Conservation (phyloP, 257 asterid genomes). For the Salvia rosmarinus region DNA sequence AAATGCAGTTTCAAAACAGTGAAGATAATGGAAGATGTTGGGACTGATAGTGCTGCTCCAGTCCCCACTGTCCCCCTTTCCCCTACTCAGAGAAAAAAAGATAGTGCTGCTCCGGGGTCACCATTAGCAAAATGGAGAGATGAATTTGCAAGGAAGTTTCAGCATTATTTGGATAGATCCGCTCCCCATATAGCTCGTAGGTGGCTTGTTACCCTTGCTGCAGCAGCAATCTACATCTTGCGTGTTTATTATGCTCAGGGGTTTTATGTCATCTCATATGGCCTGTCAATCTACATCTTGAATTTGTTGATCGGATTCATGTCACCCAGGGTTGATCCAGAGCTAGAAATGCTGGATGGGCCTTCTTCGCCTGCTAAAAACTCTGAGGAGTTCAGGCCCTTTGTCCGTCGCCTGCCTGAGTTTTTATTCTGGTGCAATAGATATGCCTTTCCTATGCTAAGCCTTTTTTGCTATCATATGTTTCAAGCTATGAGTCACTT, state of each 20-base stretch:
- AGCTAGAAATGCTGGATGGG: conserved; percentile 59
- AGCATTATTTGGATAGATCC: conserved; percentile 55
- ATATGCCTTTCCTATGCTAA: background rate
- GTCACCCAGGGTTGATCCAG: conserved; percentile 70
- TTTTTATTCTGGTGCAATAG: conserved; percentile 64
- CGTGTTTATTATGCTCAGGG: conserved; percentile 56
- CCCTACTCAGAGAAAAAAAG: background rate
- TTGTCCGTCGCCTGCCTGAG: conserved; percentile 65
- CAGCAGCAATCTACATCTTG: conserved; percentile 54
- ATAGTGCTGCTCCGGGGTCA: conserved; percentile 37
- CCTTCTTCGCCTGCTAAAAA: conserved; percentile 55
- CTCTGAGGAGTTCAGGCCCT: conserved; percentile 57
- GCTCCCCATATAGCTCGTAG: conserved; percentile 53
- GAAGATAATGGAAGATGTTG: conserved; percentile 49
- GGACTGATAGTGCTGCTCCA: conserved; percentile 35
- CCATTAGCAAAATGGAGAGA: conserved; percentile 57
- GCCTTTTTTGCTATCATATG: conserved; percentile 8
- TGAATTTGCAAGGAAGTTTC: conserved; percentile 53
- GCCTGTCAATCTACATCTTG: conserved; percentile 60
- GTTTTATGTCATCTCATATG: conserved; percentile 60
- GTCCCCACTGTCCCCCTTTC: no score
- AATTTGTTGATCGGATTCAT: conserved; percentile 66
- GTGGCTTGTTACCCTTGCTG: conserved; percentile 65
- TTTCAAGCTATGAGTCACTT: background rate
- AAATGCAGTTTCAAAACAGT: conserved; percentile 6